Conservation (phyloP, 164 flowering plant genomes). For the Vitis rotundifolia region DNA sequence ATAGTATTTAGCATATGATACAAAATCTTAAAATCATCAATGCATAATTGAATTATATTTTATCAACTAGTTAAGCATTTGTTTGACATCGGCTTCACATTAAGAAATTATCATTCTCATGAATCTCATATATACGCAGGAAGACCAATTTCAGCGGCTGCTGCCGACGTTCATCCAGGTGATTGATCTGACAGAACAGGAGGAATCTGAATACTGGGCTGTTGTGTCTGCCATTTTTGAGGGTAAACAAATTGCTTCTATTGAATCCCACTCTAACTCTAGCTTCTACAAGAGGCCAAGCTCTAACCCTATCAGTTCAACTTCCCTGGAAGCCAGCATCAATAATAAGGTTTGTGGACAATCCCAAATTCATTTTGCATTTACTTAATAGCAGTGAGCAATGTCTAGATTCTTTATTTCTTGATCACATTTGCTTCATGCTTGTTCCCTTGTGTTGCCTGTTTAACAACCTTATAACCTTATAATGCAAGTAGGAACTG, state of each 20-base stretch:
- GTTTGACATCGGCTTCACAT: too few species aligned
- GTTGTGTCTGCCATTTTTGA: constrained; percentile 79
- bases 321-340: constrained; percentile 55
- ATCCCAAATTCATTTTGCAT: constrained; percentile 2
- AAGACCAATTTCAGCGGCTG: constrained; percentile 86
- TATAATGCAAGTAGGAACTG: too few species aligned
- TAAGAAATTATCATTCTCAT: too few species aligned
- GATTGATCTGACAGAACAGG: constrained; percentile 77
- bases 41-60: too few species aligned
- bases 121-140: constrained; percentile 38
- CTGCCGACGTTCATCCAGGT: constrained; percentile 91
- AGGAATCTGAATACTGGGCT: constrained; percentile 76
- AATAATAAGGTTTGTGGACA: constrained; percentile 71
- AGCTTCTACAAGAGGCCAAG: constrained; percentile 30
- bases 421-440: too few species aligned
- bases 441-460: too few species aligned
- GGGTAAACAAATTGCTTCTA: constrained; percentile 56
- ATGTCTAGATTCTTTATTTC: too few species aligned
- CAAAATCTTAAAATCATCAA: too few species aligned
- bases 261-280: constrained; percentile 19
- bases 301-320: constrained; percentile 24
- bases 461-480: too few species aligned
- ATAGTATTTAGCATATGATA: too few species aligned
- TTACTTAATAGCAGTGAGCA: too few species aligned
- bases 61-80: too few species aligned